Percentiles rank a stretch among this genome's conserved stretches.
phyloP scores from a whole-genome alignment of 2,329 filamentous ascomycete genomes.

The Ceratocystis alfenasii region DNA sequence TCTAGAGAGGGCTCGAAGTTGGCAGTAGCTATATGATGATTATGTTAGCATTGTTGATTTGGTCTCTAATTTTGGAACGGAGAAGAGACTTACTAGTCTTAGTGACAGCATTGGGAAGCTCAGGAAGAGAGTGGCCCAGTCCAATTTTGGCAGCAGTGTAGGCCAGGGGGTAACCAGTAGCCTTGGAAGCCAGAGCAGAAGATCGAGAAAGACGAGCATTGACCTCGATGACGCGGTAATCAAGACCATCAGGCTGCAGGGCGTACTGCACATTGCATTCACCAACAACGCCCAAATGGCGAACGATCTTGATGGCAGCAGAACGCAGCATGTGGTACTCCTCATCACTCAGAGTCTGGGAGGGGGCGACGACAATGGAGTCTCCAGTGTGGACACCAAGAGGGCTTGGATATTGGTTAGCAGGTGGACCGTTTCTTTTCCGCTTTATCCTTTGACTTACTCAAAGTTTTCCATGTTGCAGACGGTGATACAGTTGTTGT shows the following conservation, averaged over 20 bases:
- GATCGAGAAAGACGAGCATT: slow-evolving; percentile 97
- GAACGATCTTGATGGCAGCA: slow-evolving; percentile 94
- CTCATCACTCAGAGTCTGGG: slow-evolving; percentile 93
- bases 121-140: slow-evolving; percentile 85
- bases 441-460: slow-evolving; percentile 39
- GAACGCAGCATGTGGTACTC: slow-evolving; percentile 99
- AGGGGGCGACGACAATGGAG: slow-evolving; percentile 94
- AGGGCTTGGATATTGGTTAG: slow-evolving; percentile 68
- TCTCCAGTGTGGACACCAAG: slow-evolving; percentile 96
- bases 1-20: slow-evolving; percentile 97
- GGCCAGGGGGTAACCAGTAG: slow-evolving; percentile 90
- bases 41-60: slow-evolving; percentile 5
- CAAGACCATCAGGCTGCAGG: slow-evolving; percentile 86
- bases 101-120: slow-evolving; percentile 93
- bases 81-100: slow-evolving; percentile 53
- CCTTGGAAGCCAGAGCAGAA: slow-evolving; percentile 92
- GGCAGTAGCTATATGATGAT: slow-evolving; percentile 49
- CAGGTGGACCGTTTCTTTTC: too few relatives aligned
- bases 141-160: slow-evolving; percentile 98
- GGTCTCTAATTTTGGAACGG: not conserved
- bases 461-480: slow-evolving; percentile 44
- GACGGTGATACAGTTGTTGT: slow-evolving; percentile 98
- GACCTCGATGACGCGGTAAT: slow-evolving; percentile 98
- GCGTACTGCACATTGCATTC: slow-evolving; percentile 99
- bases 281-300: slow-evolving; percentile 90